Conservation (phyloP, 2,329 filamentous ascomycete species). For the Microdochium paspali region DNA sequence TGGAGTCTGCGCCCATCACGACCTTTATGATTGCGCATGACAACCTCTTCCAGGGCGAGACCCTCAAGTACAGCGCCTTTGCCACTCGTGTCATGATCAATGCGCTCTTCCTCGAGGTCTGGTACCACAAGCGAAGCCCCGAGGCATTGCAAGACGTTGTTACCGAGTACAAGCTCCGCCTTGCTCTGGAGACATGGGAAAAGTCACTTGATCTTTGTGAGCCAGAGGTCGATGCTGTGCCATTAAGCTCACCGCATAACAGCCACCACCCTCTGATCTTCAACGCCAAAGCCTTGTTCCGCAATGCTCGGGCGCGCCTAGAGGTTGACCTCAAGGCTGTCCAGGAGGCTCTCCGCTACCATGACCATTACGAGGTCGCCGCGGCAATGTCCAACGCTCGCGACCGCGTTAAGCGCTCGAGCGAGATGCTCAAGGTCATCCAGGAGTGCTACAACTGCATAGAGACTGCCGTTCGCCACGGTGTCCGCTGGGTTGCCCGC, state of each 20-base stretch:
- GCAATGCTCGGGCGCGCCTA: slow-evolving; percentile 83
- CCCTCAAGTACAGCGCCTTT: slow-evolving; percentile 87
- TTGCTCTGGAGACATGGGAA: slow-evolving; percentile 98
- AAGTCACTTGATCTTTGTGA: slow-evolving; percentile 91
- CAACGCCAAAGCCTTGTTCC: slow-evolving; percentile 95
- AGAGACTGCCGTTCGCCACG: slow-evolving; percentile 87
- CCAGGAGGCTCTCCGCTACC: slow-evolving; percentile 92
- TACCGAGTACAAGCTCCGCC: slow-evolving; percentile 92
- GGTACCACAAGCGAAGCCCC: slow-evolving; percentile 98
- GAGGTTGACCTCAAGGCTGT: slow-evolving; percentile 94
- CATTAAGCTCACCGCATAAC: slow-evolving; percentile 88
- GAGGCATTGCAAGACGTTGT: slow-evolving; percentile 95
- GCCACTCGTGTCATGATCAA: slow-evolving; percentile 98
- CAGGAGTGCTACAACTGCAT: slow-evolving; percentile 97
- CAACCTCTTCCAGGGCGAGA: slow-evolving; percentile 89
- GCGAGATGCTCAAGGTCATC: slow-evolving; percentile 98
- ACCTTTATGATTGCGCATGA: slow-evolving; percentile 94
- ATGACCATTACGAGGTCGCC: slow-evolving; percentile 94
- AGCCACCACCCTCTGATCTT: slow-evolving; percentile 95
- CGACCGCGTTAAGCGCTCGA: slow-evolving; percentile 87
- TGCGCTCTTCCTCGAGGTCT: slow-evolving; percentile 93
- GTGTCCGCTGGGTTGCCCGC: slow-evolving; percentile 95
- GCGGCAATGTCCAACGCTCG: slow-evolving; percentile 92
- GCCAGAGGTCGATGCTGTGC: slow-evolving; percentile 78
- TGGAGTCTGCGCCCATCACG: slow-evolving; percentile 61